A percentile compares a stretch with the other conserved stretches of the same genome.
These are phyloP conservation scores for Linum usitatissimum DNA, from an alignment of 345 rosid species.

Conservation along the genomic window DNA sequence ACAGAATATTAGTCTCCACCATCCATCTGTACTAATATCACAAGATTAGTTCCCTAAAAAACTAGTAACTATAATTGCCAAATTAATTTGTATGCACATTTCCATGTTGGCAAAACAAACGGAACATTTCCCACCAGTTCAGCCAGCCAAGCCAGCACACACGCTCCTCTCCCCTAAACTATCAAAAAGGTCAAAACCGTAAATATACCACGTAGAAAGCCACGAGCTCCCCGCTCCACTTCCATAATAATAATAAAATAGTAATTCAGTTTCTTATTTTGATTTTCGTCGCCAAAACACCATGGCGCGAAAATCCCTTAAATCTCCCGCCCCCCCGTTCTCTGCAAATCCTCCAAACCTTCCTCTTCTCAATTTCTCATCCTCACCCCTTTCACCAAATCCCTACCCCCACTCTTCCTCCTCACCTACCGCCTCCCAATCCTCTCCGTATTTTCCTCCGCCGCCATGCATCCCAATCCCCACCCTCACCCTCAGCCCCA, in stretches of 20 bases:
- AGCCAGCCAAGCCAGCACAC: neutral
- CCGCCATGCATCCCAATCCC: slow-evolving; percentile 31
- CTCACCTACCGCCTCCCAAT: slow-evolving; percentile 9
- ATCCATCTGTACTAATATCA: no score
- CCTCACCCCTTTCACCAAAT: neutral
- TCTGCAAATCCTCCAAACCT: neutral
- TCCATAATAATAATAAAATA: neutral
- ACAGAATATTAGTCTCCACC: no score
- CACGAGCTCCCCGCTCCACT: slow-evolving; percentile 17
- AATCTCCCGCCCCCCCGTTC: slow-evolving; percentile 56
- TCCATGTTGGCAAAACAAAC: neutral
- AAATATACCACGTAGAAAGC: slow-evolving; percentile 1
- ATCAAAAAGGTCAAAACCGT: slow-evolving; percentile 18
- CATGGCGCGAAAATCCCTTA: slow-evolving; percentile 54
- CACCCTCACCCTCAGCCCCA: slow-evolving; percentile 30
- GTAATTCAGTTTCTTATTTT: neutral
- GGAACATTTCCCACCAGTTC: neutral
- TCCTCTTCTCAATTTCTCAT: slow-evolving; percentile 17
- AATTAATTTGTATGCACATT: neutral
- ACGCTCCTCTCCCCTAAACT: neutral
- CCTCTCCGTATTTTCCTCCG: slow-evolving; percentile 5
- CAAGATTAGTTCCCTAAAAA: no score
- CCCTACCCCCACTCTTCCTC: neutral
- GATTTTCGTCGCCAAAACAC: slow-evolving; percentile 19
- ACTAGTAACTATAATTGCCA: no score